These are phyloP conservation scores for Colletotrichum musicola DNA, from an alignment of 2,329 filamentous ascomycete species.

Conservation along the genomic window DNA sequence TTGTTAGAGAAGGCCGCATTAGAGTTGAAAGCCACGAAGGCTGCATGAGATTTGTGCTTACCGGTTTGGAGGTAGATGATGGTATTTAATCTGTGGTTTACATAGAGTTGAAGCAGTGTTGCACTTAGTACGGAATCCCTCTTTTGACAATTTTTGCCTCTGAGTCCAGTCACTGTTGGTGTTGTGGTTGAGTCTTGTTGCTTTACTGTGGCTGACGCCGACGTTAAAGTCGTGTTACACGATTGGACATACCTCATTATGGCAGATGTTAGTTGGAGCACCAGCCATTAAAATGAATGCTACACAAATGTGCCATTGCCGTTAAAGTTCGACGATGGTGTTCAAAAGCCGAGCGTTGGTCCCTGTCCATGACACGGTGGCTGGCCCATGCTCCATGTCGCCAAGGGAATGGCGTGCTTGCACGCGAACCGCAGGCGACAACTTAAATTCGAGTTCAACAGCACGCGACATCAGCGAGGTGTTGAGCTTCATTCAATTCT, in stretches of 20 bases:
- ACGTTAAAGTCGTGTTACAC: no score
- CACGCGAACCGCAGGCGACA: background rate
- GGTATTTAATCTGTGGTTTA: background rate
- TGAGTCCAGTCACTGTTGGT: no score
- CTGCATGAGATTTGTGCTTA: background rate
- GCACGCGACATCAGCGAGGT: no score
- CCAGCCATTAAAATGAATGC: background rate
- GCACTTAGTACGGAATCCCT: no score
- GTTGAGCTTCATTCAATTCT: no score
- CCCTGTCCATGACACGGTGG: background rate
- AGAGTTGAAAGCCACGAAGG: background rate
- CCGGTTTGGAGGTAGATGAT: background rate
- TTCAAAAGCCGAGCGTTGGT: background rate
- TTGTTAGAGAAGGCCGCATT: constrained; percentile 44
- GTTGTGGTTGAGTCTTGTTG: no score
- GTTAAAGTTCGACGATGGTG: background rate
- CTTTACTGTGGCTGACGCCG: no score
- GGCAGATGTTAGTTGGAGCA: no score
- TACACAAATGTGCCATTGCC: background rate
- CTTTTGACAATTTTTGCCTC: no score
- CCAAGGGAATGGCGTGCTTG: background rate
- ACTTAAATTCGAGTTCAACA: background rate
- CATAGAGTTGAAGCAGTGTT: background rate
- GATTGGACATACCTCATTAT: no score
- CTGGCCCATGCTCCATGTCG: constrained; percentile 7